These are phyloP conservation scores for Schizosaccharomyces osmophilus DNA, from an alignment of 805 yeast genomes.

Conservation along the genomic window DNA sequence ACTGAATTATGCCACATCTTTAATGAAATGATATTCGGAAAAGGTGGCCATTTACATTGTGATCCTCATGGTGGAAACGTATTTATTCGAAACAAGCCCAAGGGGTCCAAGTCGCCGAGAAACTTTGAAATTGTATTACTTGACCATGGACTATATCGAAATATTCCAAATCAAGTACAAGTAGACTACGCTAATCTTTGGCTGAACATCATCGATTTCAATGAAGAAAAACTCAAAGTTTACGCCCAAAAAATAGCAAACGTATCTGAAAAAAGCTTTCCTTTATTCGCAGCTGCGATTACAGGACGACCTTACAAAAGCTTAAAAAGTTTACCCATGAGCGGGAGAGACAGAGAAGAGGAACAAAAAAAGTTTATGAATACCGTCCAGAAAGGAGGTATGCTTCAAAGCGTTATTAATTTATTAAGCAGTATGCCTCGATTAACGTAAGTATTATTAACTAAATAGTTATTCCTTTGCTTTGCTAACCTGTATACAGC, in stretches of 20 bases:
- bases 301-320: constrained; percentile 83
- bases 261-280: constrained; percentile 49
- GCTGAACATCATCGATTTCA: constrained; percentile 60
- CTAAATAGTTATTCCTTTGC: neutral
- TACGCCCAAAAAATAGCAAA: constrained; percentile 65
- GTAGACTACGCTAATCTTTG: constrained; percentile 75
- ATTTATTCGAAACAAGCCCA: constrained; percentile 35
- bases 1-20: constrained; percentile 72
- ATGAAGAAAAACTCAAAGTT: constrained; percentile 36
- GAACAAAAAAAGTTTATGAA: constrained; percentile 49
- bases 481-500: neutral
- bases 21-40: constrained; percentile 85
- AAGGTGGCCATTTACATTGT: constrained; percentile 78
- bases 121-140: constrained; percentile 79
- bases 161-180: constrained; percentile 52
- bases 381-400: constrained; percentile 30
- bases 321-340: constrained; percentile 26
- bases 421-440: constrained; percentile 61
- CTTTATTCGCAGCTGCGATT: constrained; percentile 71
- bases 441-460: constrained; percentile 27
- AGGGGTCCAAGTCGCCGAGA: constrained; percentile 19
- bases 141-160: constrained; percentile 85
- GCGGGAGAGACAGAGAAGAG: constrained; percentile 23
- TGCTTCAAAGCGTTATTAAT: constrained; percentile 53
- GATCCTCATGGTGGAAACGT: constrained; percentile 97